Base-by-base conservation (phyloP, 768 basidiomycete genomes). In the Leccinum variicolor region DNA sequence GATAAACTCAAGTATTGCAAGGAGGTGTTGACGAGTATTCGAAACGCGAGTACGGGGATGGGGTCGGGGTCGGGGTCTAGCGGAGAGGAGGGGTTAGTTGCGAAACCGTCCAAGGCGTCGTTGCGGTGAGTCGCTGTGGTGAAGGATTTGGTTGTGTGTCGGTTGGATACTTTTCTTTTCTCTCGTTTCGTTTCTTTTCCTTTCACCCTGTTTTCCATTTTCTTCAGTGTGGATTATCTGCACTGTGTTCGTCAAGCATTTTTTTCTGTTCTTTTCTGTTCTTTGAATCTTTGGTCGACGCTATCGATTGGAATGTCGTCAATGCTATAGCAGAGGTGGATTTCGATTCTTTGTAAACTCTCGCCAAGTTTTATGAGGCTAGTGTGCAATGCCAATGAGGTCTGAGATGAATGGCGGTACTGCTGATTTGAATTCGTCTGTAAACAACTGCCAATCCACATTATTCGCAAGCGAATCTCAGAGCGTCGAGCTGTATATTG, bases 1-100 rank as follows among this genome's bases (percentile, higher is more conserved):
- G 87, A 87, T 61, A 93, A 93, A 76, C 80, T 94, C 64, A 86
- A 86, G 72, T 94, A 90, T 71, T 91, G 88, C 77, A 88, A 87
- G 68, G 92, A 94, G 69, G 89, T 94, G 33, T 77, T 94, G 50
- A 71, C 80, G 54, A 86, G 84, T 59, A 92, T 92, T 61, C 76
- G 78, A 54, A 82, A 79, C 52, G 86, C 85, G 46, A 86, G 81
- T 63, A 78, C 73, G 2, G 72, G 72, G 26, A 75, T 72, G 23
- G 63, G 57, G 6, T 14, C 73, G 3, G 72, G 72, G 26, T 75
- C 36, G 8, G 36, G 36, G 17, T 39, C 36, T 9, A 39, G 36
- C 9, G 36, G 36, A n/a, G 63, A 57, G 9, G 65, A 52, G 29
- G 59, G 54, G n/a, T 36, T 60, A 23, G 60, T 41, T 26, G 33